Evolutionary conservation across 768 basidiomycete species (phyloP), one percentile per base, ranked within the genome.

Genomic region (Gautieria morchelliformis): DNA sequence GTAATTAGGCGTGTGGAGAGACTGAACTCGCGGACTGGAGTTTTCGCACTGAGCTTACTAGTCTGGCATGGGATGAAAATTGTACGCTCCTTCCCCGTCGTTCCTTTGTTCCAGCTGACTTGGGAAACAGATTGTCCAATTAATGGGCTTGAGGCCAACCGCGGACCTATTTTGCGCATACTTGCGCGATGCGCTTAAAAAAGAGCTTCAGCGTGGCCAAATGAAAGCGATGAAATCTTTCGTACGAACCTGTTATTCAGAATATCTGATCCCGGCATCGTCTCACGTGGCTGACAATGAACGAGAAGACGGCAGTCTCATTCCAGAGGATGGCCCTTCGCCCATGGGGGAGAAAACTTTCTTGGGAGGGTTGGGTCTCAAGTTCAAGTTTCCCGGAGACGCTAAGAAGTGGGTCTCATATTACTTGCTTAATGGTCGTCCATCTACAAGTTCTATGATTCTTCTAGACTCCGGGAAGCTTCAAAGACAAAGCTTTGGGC

Each of bases 401-500:
- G 80, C 93, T 3, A 90, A 89, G 70, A 94, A 93, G 89, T 92
- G 65, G 59, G 81, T 71, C 46, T 48, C 45, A 9, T 44, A 12
- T 61, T 41, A 4, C 50, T 55, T 56, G 12, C 27, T 1, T 12
- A 19, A 42, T 32, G 33, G 9, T 14, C 22, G 19, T 40, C 40
- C 37, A 58, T 17, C 41, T 19, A 32, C 41, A 46, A 14, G 53
- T 44, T 48, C 32, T 32, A 47, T 56, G 12, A 41, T 9, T 9
- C 35, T 37, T 9, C 2, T 59, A 92, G 91, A 71, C 74, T 95
- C 50, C 80, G 90, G 19, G 92, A 95, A 72, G 87, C 87, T 33
- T 92, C 88, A 11, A 99, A 99, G 71, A 85, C 95, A 63, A 96
- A 96, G 70, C 78, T 98, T 15, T 99, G 95, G 95, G 85, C 85